A percentile compares a stretch with the other conserved stretches of the same genome.
Conservation (phyloP, 1,284 basidiomycete genomes). For the Moesziomyces aphidis region DNA sequence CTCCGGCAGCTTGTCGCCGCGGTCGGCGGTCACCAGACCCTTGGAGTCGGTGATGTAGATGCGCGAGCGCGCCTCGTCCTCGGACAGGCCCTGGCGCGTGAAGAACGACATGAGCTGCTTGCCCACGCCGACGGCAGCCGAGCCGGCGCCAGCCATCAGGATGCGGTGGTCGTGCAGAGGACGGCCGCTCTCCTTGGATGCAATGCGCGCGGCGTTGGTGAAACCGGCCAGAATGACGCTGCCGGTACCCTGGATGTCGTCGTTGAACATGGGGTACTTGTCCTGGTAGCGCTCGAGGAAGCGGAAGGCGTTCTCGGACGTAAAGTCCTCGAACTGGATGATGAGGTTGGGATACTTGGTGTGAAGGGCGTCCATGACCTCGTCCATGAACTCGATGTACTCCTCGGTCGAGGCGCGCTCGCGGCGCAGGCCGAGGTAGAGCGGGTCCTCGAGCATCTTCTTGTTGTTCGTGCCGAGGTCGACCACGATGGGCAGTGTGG, state of each 20-base stretch:
- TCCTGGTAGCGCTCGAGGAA: constrained; percentile 65
- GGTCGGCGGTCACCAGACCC: constrained; percentile 64
- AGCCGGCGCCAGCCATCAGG: constrained; percentile 90
- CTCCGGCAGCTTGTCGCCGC: constrained; percentile 59
- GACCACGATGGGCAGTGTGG: constrained; percentile 83
- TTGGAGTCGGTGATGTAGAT: constrained; percentile 66
- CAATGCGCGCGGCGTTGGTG: constrained; percentile 84
- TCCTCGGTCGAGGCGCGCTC: constrained; percentile 67
- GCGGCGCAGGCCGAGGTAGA: constrained; percentile 82
- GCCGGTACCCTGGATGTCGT: constrained; percentile 78
- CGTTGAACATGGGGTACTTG: constrained; percentile 73
- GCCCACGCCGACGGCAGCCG: constrained; percentile 80
- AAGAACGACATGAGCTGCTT: constrained; percentile 67
- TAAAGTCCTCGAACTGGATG: constrained; percentile 82
- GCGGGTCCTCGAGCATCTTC: constrained; percentile 82
- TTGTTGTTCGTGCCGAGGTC: constrained; percentile 84
- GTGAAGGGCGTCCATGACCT: constrained; percentile 81
- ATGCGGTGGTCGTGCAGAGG: constrained; percentile 83
- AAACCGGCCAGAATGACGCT: constrained; percentile 88
- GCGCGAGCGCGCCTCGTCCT: constrained; percentile 60
- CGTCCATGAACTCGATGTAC: constrained; percentile 82
- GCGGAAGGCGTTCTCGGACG: constrained; percentile 65
- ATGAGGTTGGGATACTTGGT: constrained; percentile 77
- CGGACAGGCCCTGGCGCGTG: constrained; percentile 56
- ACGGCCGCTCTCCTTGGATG: constrained; percentile 77